These are phyloP conservation scores for Rutstroemia sp. DNA, from an alignment of 2,329 filamentous ascomycete species.

Conservation along the genomic window DNA sequence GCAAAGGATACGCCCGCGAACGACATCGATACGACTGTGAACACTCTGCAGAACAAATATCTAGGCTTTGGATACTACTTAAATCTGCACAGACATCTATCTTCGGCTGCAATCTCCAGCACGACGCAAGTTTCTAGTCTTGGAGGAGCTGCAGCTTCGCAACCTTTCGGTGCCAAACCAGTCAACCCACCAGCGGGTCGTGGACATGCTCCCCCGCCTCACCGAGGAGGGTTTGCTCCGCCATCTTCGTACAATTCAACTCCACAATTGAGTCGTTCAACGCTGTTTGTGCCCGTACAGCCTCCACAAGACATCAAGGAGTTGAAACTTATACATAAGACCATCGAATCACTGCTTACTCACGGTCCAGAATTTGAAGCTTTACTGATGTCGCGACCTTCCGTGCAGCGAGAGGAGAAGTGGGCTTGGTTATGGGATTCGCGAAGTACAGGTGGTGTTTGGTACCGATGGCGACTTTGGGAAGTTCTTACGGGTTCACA, in stretches of 20 bases:
- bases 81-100: conserved; percentile 73
- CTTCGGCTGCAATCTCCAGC: conserved; percentile 59
- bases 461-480: conserved; percentile 91
- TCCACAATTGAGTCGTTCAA: conserved; percentile 32
- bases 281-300: conserved; percentile 64
- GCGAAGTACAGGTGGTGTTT: conserved; percentile 69
- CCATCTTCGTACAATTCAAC: conserved; percentile 58
- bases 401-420: conserved; percentile 78
- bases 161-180: conserved; percentile 73
- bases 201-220: conserved; percentile 41
- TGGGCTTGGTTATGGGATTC: conserved; percentile 95
- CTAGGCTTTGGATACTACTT: conserved; percentile 79
- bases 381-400: conserved; percentile 76
- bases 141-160: conserved; percentile 36
- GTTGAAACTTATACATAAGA: conserved; percentile 79
- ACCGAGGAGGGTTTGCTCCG: conserved; percentile 64
- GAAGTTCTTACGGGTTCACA: conserved; percentile 66
- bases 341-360: conserved; percentile 70
- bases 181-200: conserved; percentile 40
- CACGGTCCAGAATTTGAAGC: conserved; percentile 87
- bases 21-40: conserved; percentile 77
- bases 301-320: conserved; percentile 72
- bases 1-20: conserved; percentile 73
- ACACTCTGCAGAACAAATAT: conserved; percentile 72
- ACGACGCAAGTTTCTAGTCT: conserved; percentile 38